Evolutionary conservation across 2,329 filamentous ascomycete species (phyloP).

Genomic region (Diaporthe vaccinii): DNA sequence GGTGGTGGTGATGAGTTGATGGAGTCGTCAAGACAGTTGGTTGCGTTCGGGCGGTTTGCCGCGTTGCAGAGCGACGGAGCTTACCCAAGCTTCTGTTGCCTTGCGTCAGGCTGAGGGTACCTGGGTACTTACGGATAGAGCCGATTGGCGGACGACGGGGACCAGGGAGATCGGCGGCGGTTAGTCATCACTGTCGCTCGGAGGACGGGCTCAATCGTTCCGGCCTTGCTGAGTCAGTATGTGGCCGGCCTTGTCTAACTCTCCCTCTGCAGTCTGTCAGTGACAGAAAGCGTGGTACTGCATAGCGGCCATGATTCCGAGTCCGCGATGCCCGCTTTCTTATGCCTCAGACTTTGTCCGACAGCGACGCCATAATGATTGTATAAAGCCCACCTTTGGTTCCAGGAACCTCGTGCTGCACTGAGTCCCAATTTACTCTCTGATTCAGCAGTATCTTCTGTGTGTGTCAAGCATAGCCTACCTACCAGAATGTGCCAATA

Average conservation of each 20-base stretch:
- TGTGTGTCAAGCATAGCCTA: not conserved
- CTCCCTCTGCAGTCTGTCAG: not conserved
- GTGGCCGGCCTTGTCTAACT: too few species aligned
- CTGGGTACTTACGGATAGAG: conserved; percentile 20
- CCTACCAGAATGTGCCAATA: not conserved
- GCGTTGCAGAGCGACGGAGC: conserved; percentile 44
- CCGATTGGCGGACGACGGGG: not conserved
- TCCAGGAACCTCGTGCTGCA: not conserved
- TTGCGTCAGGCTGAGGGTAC: conserved; percentile 44
- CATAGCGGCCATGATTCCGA: not conserved
- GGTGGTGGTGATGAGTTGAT: conserved; percentile 1
- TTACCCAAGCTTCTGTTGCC: conserved; percentile 56
- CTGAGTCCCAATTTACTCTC: not conserved
- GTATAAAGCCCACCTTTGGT: conserved; percentile 9
- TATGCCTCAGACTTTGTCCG: conserved; percentile 10
- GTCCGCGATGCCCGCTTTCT: conserved; percentile 1
- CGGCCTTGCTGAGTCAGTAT: not conserved
- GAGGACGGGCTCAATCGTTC: not conserved
- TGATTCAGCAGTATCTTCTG: not conserved
- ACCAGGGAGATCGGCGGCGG: not conserved
- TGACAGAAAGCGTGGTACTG: not conserved
- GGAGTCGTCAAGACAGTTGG: conserved; percentile 17
- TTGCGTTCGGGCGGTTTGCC: conserved; percentile 15
- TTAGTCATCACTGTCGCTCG: not conserved
- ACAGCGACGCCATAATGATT: not conserved